Base-by-base conservation (phyloP, 805 yeast species). In the Starmera pachycereana region DNA sequence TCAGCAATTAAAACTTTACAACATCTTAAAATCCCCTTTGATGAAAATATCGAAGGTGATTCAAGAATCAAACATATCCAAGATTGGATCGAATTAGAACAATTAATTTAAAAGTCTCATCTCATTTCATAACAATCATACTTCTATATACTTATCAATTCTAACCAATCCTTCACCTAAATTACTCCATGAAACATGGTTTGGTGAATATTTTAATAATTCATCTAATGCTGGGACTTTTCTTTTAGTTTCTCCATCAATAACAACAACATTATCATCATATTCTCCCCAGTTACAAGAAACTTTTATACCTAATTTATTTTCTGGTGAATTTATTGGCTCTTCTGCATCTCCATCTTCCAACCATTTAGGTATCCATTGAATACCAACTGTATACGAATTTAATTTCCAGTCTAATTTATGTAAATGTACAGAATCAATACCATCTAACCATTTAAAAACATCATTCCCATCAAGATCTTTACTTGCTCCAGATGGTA, bases 261-360 rank as follows among this genome's bases (percentile, higher is more conserved):
- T 57, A 8, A 62, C 52, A 19, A 58, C 54, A 37, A 56, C 72
- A 22, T 22, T 6, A 11, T 60, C 57, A 30, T 76, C 77, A 54
- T 76, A 74, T 47, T 87, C 94, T 8, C 86, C 83, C 89, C 90
- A 88, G 51, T 65, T 76, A 54, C 96, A 88, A 19, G 72, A 66
- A 8, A 87, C 69, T 8, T 63, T 57, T 1, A 87, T 69, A 8
- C 78, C 80, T 37, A 86, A 58, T 41, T 62, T 55, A 50, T 63
- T 56, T 6, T 45, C 41, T 32, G 50, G 51, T 0, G 58, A 48
- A 38, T 63, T 62, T 4, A 42, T 40, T 10, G 59, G 58, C 27
- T 45, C 56, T 27, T 54, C 57, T 8, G 47, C 56, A 9, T 59
- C 58, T 16, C 58, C 57, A 30, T 56, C 61, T n/a, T 53, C 57